Conservation (phyloP, 169 alveolate genomes). For the Miamiensis avidus region DNA sequence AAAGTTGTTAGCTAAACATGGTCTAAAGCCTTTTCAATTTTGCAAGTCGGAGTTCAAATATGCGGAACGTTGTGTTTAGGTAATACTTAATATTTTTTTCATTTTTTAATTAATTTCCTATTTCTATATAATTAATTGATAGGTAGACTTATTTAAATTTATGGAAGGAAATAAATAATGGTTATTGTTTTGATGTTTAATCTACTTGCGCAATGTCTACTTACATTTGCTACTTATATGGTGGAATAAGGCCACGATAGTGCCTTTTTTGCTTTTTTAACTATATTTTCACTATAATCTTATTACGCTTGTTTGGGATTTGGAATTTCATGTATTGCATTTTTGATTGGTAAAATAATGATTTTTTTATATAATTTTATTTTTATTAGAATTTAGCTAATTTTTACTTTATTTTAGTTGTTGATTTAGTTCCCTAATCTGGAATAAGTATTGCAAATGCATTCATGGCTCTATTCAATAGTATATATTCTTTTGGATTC, state of each 20-base stretch:
- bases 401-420: neutral
- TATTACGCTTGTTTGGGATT: neutral
- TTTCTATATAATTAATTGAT: too few relatives aligned
- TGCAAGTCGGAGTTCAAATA: neutral
- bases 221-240: neutral
- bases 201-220: neutral
- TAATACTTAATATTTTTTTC: too few relatives aligned
- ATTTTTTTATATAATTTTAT: too few relatives aligned
- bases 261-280: neutral
- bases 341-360: neutral
- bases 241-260: neutral
- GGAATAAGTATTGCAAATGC: neutral
- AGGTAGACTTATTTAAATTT: neutral
- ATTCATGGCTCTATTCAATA: neutral
- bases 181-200: neutral
- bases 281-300: neutral
- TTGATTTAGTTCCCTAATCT: neutral
- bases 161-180: neutral
- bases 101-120: too few relatives aligned
- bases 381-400: too few relatives aligned
- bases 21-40: neutral
- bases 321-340: neutral
- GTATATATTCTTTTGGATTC: neutral
- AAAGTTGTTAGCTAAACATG: neutral
- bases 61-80: neutral